Percentiles rank a stretch among this genome's conserved stretches.
phyloP scores from a whole-genome alignment of 306 rosid genomes.

The Prunus davidiana region DNA sequence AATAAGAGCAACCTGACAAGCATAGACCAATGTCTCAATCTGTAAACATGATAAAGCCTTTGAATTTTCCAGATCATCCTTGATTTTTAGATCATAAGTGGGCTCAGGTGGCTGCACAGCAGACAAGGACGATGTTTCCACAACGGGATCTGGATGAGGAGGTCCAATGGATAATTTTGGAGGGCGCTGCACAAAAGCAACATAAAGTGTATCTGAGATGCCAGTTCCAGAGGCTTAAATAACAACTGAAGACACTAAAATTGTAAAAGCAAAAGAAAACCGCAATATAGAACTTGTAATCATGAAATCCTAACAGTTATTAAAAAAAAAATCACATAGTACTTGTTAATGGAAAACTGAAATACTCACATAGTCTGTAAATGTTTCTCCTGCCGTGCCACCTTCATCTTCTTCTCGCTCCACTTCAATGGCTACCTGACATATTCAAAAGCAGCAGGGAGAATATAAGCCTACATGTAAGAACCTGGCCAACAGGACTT shows the following conservation, averaged over 20 bases:
- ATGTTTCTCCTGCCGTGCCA: conserved; percentile 88
- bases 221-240: conserved; percentile 26
- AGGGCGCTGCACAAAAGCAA: conserved; percentile 70
- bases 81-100: conserved; percentile 68
- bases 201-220: conserved; percentile 21
- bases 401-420: conserved; percentile 99
- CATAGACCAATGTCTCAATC: conserved; percentile 95
- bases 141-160: conserved; percentile 92
- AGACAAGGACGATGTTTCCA: conserved; percentile 94
- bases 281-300: conserved; percentile 16
- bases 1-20: conserved; percentile 86
- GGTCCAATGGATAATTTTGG: conserved; percentile 93
- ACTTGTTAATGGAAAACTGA: not conserved
- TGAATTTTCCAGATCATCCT: conserved; percentile 61
- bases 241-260: conserved; percentile 13
- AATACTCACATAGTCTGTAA: conserved; percentile 91
- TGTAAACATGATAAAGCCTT: conserved; percentile 90
- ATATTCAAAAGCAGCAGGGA: conserved; percentile 22
- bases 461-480: not conserved
- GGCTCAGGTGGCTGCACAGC: conserved; percentile 99
- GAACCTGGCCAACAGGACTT: not conserved
- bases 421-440: conserved; percentile 92
- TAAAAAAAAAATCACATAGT: not conserved
- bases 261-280: conserved; percentile 11
- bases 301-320: not conserved